Evolutionary conservation across 148 eudicot species (phyloP), one percentile per base, ranked within the genome.

Genomic region (Chenopodium suecicum): DNA sequence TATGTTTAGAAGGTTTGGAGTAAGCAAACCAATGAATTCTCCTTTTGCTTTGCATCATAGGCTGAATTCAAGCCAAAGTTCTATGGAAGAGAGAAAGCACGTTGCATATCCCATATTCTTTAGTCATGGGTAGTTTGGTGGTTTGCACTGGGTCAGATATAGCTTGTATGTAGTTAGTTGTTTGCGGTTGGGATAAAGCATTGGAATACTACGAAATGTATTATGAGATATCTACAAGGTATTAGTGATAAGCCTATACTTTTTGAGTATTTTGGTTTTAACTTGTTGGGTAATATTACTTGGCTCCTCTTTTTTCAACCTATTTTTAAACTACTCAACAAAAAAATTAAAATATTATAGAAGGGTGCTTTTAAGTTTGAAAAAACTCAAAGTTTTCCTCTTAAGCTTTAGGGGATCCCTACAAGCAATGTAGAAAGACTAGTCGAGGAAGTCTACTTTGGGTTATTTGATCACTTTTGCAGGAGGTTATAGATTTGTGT

Each of bases 21-120:
- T 32, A 70, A 19, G 74, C 0, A 44, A 72, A 72, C 54, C 75
- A 58, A 44, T 58, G 50, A 62, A 70, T 77, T 17, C 48, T 32
- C 79, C 79, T 62, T 70, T 77, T 77, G 6, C 67, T 58, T 9
- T 60, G 19, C 29, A 60, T n/a, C 37, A 37, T 37, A 77, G 63
- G 22, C 20, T 77, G 25, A 63, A 52, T 77, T 29, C 2, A 14
- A 6, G 32, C 9, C 69, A 58, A 34, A 8, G 48, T 44, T 48
- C 65, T 6, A 75, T 41, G 13, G 34, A 75, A 14, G 78, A 46
- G 67, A 64, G 31, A 64, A 20, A 64, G 23, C n/a, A n/a, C 23
- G 13, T 5, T 48, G 13, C 12, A 48, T 48, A 48, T 48, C 13
- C 14, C 13, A 9, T 48, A 48, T 48, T 9, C 52, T 64, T 64